phyloP scores from a whole-genome alignment of 2,329 filamentous ascomycete genomes.

The Fusarium setosum region DNA sequence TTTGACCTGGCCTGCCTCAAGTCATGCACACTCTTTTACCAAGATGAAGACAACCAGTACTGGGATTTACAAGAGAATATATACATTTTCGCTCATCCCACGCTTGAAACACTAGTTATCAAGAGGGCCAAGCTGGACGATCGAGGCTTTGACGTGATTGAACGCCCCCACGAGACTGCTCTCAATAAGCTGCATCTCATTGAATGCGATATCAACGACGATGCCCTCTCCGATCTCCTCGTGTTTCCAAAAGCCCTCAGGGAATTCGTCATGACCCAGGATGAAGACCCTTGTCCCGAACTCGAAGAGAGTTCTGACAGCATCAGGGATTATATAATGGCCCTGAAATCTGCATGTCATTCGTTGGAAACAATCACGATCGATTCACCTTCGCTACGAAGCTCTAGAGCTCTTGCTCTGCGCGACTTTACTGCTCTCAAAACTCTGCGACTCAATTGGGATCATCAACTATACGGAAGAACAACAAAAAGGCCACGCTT shows the following conservation, averaged over 20 bases:
- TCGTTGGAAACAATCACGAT: slow-evolving; percentile 58
- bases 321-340: slow-evolving; percentile 59
- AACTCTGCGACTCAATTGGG: slow-evolving; percentile 57
- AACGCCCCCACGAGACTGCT: slow-evolving; percentile 59
- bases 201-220: slow-evolving; percentile 63
- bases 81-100: slow-evolving; percentile 62
- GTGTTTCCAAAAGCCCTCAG: slow-evolving; percentile 57
- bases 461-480: slow-evolving; percentile 61
- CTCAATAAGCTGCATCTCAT: slow-evolving; percentile 57
- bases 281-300: slow-evolving; percentile 51
- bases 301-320: slow-evolving; percentile 61
- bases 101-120: slow-evolving; percentile 58
- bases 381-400: slow-evolving; percentile 54
- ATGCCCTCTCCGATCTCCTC: slow-evolving; percentile 50
- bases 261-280: slow-evolving; percentile 61
- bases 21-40: slow-evolving; percentile 60
- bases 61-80: slow-evolving; percentile 65
- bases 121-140: slow-evolving; percentile 58
- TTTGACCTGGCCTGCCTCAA: slow-evolving; percentile 62
- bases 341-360: slow-evolving; percentile 53
- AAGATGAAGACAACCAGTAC: slow-evolving; percentile 55
- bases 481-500: slow-evolving; percentile 57
- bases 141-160: slow-evolving; percentile 59
- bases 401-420: slow-evolving; percentile 55
- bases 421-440: slow-evolving; percentile 56